phyloP scores from a whole-genome alignment of 345 rosid species.

The Iberis pinnata region DNA sequence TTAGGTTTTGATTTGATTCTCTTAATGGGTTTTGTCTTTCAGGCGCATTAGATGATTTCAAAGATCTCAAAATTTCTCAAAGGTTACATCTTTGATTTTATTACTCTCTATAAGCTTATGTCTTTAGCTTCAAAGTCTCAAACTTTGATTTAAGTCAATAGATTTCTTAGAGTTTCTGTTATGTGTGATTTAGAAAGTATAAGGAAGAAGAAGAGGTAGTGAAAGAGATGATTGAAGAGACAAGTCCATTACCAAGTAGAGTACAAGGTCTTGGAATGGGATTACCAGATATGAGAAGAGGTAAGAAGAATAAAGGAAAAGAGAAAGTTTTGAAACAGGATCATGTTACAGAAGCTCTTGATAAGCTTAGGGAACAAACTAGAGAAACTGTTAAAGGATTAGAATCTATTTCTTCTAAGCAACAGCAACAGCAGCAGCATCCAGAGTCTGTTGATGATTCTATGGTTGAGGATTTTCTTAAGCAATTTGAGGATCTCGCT shows the following conservation, averaged over 20 bases:
- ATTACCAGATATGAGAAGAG: constrained; percentile 75
- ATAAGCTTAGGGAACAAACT: constrained; percentile 77
- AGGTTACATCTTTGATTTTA: constrained; percentile 40
- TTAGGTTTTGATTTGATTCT: neutral
- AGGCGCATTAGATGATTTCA: constrained; percentile 98
- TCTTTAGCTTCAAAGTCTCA: constrained; percentile 13
- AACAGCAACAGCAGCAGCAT: too few relatives aligned
- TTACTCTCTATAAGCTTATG: constrained; percentile 55
- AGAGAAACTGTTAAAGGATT: constrained; percentile 75
- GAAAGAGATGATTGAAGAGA: constrained; percentile 32
- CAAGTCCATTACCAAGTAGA: constrained; percentile 43
- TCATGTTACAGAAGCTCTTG: constrained; percentile 76
- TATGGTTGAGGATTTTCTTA: constrained; percentile 76
- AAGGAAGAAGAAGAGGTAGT: constrained; percentile 33
- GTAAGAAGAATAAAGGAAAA: constrained; percentile 75
- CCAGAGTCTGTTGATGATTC: constrained; percentile 51
- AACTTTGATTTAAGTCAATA: neutral
- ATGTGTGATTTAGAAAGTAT: constrained; percentile 31
- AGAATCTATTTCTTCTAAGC: constrained; percentile 53
- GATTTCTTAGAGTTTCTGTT: neutral
- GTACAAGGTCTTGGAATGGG: constrained; percentile 89
- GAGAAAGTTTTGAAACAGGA: constrained; percentile 50
- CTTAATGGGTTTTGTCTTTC: constrained; percentile 23
- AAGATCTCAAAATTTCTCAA: constrained; percentile 67
- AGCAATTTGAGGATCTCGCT: constrained; percentile 88